A percentile compares a stretch with the other conserved stretches of the same genome.
Evolutionary conservation across 2,329 filamentous ascomycete species (phyloP).

Genomic region (Pseudocercospora pini-densiflorae): DNA sequence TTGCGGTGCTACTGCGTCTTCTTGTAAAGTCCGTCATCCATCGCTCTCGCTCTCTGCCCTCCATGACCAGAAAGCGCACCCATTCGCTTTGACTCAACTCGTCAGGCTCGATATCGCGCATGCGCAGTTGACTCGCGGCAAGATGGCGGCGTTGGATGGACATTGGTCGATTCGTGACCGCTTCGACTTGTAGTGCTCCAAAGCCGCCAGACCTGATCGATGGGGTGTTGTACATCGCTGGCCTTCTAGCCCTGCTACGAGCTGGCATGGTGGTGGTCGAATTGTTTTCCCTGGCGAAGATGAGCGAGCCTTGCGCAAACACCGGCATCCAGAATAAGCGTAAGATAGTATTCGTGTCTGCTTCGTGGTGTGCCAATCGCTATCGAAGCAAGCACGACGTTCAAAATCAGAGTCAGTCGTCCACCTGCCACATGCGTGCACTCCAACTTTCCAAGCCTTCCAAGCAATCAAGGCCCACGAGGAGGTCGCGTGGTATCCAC

Average conservation of each 20-base stretch:
- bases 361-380: not conserved
- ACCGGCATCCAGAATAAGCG: constrained; percentile 7
- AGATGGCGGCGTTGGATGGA: constrained; percentile 42
- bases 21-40: constrained; percentile 39
- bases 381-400: constrained; percentile 2
- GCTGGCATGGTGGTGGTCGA: constrained; percentile 29
- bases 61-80: constrained; percentile 42
- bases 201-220: constrained; percentile 41
- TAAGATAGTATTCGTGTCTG: not conserved
- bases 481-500: constrained; percentile 20
- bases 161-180: constrained; percentile 39
- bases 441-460: constrained; percentile 8
- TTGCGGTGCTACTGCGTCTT: constrained; percentile 34
- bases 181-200: constrained; percentile 41
- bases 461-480: constrained; percentile 15
- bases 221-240: constrained; percentile 43
- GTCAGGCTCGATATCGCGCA: constrained; percentile 42
- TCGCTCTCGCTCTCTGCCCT: constrained; percentile 38
- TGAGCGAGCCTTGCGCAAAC: constrained; percentile 6
- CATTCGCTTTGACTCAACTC: constrained; percentile 41
- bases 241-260: constrained; percentile 29
- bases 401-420: constrained; percentile 3
- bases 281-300: constrained; percentile 1
- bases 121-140: constrained; percentile 40
- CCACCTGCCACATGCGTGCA: not conserved